Evolutionary conservation across 306 rosid species (phyloP).

Genomic region (Alnus rubra): DNA sequence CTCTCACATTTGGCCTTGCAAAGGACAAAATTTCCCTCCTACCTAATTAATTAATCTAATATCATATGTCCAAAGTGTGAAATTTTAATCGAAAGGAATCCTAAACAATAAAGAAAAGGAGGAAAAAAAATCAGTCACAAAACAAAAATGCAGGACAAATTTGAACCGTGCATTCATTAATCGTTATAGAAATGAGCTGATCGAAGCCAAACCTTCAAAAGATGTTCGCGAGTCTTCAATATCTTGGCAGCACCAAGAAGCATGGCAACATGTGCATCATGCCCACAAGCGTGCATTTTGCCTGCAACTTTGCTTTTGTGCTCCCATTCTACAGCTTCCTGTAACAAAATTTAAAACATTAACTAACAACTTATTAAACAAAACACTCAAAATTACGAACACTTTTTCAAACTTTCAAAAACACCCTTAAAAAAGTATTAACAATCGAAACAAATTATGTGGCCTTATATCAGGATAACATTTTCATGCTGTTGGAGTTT

Average conservation of each 20-base stretch:
- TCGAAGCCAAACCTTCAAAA: constrained; percentile 59
- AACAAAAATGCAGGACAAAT: background rate
- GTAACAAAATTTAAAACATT: background rate
- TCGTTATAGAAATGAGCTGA: background rate
- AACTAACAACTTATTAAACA: too few relatives aligned
- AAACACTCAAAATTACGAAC: too few relatives aligned
- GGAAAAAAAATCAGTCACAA: background rate
- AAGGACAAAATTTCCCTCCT: too few relatives aligned
- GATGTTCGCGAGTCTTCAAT: constrained; percentile 79
- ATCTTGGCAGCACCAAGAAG: constrained; percentile 93
- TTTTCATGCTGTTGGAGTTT: background rate
- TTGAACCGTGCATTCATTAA: background rate
- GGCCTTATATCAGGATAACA: background rate
- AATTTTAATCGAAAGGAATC: background rate
- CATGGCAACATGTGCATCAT: constrained; percentile 98
- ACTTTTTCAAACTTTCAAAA: too few relatives aligned
- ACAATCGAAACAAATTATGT: background rate
- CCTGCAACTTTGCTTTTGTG: constrained; percentile 86
- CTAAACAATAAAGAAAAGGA: background rate
- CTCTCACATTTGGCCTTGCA: background rate
- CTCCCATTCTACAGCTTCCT: constrained; percentile 91
- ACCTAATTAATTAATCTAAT: too few relatives aligned
- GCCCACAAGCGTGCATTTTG: constrained; percentile 99
- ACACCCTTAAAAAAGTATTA: background rate
- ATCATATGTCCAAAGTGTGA: too few relatives aligned